Evolutionary conservation across 257 asterid genomes (phyloP).

Genomic region (Striga asiatica): DNA sequence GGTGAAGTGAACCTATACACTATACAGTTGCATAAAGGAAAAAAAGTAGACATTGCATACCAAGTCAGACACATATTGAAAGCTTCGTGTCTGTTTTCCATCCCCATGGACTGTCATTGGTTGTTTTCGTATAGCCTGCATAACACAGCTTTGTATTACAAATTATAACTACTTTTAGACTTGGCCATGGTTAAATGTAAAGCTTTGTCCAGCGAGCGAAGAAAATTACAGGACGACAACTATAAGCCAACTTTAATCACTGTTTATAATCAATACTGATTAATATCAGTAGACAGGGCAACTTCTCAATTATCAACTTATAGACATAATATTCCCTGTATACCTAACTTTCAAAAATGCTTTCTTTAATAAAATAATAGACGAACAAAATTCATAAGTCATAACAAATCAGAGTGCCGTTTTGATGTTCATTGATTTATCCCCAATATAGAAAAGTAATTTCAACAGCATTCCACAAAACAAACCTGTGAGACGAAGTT

Average conservation of each 20-base stretch:
- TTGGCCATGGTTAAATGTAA: too few species aligned
- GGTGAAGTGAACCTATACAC: neutral
- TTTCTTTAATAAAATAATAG: too few species aligned
- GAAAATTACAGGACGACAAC: neutral
- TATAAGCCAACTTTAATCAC: too few species aligned
- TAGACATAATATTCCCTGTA: too few species aligned
- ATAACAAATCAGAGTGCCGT: too few species aligned
- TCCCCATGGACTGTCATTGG: conserved; percentile 92
- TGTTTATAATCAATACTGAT: too few species aligned
- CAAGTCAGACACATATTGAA: conserved; percentile 90
- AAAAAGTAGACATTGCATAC: conserved; percentile 26
- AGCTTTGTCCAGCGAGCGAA: neutral
- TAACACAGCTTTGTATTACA: conserved; percentile 11
- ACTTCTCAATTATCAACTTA: too few species aligned
- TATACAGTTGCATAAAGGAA: neutral
- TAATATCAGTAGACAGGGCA: too few species aligned
- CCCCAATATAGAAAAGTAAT: neutral
- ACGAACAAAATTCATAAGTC: too few species aligned
- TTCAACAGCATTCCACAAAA: neutral
- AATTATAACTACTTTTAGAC: too few species aligned
- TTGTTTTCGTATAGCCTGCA: conserved; percentile 80
- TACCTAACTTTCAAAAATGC: too few species aligned
- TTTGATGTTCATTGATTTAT: neutral
- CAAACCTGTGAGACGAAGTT: conserved; percentile 94
- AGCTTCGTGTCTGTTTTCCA: conserved; percentile 92